Evolutionary conservation across 116 monocot species (phyloP).

Genomic region (Zostera marina): DNA sequence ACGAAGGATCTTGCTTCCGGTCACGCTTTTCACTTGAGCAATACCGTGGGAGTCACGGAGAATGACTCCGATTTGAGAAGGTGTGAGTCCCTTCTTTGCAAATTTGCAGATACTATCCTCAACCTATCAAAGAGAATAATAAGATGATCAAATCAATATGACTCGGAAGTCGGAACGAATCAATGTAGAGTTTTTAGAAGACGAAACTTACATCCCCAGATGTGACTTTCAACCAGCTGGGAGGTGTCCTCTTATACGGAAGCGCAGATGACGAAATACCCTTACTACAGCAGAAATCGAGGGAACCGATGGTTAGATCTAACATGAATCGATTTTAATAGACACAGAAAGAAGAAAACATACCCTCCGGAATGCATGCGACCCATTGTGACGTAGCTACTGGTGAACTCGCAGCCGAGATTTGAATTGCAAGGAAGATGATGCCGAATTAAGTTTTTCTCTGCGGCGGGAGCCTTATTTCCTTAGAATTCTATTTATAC

Average conservation of each 20-base stretch:
- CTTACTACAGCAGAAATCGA: constrained; percentile 17
- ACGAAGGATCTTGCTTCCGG: constrained; percentile 65
- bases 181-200: neutral
- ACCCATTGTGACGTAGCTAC: too few relatives aligned
- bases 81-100: constrained; percentile 79
- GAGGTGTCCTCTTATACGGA: constrained; percentile 49
- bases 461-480: too few relatives aligned
- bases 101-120: constrained; percentile 54
- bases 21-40: constrained; percentile 60
- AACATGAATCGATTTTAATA: too few relatives aligned
- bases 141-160: neutral
- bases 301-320: neutral
- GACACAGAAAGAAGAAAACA: neutral
- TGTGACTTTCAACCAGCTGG: constrained; percentile 56
- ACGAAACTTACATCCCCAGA: constrained; percentile 25
- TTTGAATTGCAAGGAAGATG: too few relatives aligned
- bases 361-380: constrained; percentile 14
- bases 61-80: constrained; percentile 77
- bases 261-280: constrained; percentile 54
- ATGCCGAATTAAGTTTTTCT: too few relatives aligned
- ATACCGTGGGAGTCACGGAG: constrained; percentile 76
- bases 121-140: constrained; percentile 16
- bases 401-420: too few relatives aligned
- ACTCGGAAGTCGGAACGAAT: too few relatives aligned
- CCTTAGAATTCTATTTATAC: too few relatives aligned